Evolutionary conservation across 2,329 filamentous ascomycete genomes (phyloP).

Genomic region (Cladosporium sp.): DNA sequence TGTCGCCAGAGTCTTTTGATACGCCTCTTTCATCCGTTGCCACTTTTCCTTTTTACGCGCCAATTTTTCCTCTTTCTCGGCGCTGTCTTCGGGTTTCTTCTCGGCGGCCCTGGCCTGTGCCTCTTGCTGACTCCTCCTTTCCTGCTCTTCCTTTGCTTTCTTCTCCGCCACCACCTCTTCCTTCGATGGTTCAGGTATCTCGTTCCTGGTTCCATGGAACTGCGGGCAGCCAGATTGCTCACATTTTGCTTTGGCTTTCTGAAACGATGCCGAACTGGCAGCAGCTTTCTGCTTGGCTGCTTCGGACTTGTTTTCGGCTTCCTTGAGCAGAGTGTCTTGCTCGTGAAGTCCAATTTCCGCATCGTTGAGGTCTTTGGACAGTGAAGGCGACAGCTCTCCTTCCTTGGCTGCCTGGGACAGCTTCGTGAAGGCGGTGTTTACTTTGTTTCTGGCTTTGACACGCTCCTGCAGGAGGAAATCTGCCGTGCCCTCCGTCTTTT

Average conservation of each 20-base stretch:
- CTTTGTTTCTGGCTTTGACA: not conserved
- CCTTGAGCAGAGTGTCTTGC: not conserved
- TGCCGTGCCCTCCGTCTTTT: not conserved
- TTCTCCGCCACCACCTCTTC: not conserved
- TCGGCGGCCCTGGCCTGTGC: not conserved
- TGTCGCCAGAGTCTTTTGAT: not conserved
- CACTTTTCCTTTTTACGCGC: not conserved
- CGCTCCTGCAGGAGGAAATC: not conserved
- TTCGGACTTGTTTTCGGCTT: not conserved
- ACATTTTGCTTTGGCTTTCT: not conserved
- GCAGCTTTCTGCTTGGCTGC: not conserved
- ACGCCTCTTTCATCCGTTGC: not conserved
- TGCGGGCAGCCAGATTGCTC: not conserved
- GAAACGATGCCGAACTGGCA: not conserved
- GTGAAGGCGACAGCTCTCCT: not conserved
- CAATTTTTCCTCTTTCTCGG: not conserved
- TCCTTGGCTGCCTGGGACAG: not conserved
- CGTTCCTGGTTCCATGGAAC: not conserved
- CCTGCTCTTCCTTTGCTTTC: not conserved
- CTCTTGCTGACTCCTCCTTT: not conserved
- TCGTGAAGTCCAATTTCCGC: not conserved
- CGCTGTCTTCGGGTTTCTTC: not conserved
- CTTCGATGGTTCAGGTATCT: not conserved
- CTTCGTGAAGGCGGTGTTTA: not conserved
- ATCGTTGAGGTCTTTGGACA: not conserved